Evolutionary conservation across 805 yeast species (phyloP).

Genomic region (Ogataea henricii): DNA sequence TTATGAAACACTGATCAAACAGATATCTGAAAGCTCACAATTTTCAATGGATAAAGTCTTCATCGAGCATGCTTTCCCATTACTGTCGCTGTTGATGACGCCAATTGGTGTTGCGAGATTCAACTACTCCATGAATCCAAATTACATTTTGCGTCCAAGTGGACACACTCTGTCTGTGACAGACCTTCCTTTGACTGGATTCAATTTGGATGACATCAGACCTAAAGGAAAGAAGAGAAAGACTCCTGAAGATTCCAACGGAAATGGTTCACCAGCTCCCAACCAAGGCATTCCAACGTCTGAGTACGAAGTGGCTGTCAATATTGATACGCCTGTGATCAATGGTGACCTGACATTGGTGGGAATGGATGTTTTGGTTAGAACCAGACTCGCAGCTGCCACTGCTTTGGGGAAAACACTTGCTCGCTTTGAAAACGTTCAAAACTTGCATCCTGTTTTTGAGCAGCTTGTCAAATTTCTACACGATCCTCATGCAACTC

Average conservation of each 20-base stretch:
- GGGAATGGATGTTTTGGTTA: constrained; percentile 70
- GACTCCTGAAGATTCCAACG: constrained; percentile 12
- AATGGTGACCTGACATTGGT: constrained; percentile 88
- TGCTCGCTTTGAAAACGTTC: constrained; percentile 46
- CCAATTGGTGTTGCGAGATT: constrained; percentile 94
- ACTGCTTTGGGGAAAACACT: constrained; percentile 70
- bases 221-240: constrained; percentile 54
- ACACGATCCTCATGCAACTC: constrained; percentile 72
- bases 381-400: constrained; percentile 77
- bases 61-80: constrained; percentile 56
- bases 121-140: constrained; percentile 79
- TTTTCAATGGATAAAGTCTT: constrained; percentile 56
- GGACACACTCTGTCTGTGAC: constrained; percentile 46
- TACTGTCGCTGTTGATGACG: constrained; percentile 74
- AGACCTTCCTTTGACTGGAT: constrained; percentile 32
- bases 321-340: constrained; percentile 91
- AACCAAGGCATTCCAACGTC: constrained; percentile 48
- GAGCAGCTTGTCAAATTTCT: constrained; percentile 43
- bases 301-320: constrained; percentile 61
- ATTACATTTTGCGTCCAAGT: constrained; percentile 77
- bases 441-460: constrained; percentile 42
- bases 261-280: constrained; percentile 16
- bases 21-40: constrained; percentile 37
- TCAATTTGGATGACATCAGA: constrained; percentile 30
- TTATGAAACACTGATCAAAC: constrained; percentile 55